Percentiles rank a stretch among this genome's conserved stretches.
Conservation (phyloP, 768 basidiomycete species). For the Podaxis sp. region DNA sequence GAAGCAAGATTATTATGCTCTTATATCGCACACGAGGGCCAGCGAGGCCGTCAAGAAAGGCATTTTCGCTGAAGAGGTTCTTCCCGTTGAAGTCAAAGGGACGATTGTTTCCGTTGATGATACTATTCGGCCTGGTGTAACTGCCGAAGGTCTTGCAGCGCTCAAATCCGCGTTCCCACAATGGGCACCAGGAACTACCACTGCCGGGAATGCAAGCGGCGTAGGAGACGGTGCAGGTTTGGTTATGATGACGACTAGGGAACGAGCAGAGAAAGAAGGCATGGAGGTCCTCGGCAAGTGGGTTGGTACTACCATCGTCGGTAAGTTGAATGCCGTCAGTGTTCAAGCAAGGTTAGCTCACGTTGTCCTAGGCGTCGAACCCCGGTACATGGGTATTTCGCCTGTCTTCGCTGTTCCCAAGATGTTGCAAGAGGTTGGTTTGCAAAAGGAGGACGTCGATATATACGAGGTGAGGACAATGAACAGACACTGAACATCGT, state of each 20-base stretch:
- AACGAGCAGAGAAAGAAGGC: slow-evolving; percentile 71
- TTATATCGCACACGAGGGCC: slow-evolving; percentile 84
- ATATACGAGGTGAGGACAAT: slow-evolving; percentile 60
- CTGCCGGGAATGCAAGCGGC: slow-evolving; percentile 85
- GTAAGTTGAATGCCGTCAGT: slow-evolving; percentile 35
- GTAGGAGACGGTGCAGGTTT: slow-evolving; percentile 93
- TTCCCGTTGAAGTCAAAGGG: slow-evolving; percentile 80
- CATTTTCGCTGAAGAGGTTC: slow-evolving; percentile 83
- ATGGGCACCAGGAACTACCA: slow-evolving; percentile 70
- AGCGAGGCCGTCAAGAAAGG: slow-evolving; percentile 66
- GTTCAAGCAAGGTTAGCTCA: slow-evolving; percentile 1
- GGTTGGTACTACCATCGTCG: slow-evolving; percentile 74
- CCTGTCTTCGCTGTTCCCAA: slow-evolving; percentile 75
- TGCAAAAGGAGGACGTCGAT: slow-evolving; percentile 73
- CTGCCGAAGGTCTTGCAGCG: slow-evolving; percentile 68
- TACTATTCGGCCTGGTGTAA: slow-evolving; percentile 85
- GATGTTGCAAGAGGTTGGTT: slow-evolving; percentile 56
- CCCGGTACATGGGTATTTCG: slow-evolving; percentile 75
- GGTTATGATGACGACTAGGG: slow-evolving; percentile 79
- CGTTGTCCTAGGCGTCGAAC: slow-evolving; percentile 60
- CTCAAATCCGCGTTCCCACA: slow-evolving; percentile 88
- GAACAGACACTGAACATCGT: background rate
- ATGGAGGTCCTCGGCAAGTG: slow-evolving; percentile 84
- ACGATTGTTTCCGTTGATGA: slow-evolving; percentile 72
- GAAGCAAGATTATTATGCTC: slow-evolving; percentile 88